Conservation (phyloP, 2,329 filamentous ascomycete genomes). For the Xylaria hypoxylon region DNA sequence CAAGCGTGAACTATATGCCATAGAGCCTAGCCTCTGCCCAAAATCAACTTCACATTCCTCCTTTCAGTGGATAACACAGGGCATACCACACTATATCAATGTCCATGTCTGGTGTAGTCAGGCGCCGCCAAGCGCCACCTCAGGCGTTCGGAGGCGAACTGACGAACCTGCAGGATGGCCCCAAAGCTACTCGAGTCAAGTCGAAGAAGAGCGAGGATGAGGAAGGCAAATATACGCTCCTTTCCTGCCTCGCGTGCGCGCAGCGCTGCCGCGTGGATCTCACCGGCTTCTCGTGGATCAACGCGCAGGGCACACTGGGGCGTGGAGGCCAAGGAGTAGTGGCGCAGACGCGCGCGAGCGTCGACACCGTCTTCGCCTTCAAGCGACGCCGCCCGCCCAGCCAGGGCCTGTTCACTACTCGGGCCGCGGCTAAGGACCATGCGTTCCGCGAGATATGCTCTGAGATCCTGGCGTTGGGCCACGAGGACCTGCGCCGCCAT, state of each 20-base stretch:
- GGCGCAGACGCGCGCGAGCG: neutral
- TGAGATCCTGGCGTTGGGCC: constrained; percentile 1
- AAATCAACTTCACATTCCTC: no score
- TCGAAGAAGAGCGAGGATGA: no score
- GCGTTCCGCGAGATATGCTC: neutral
- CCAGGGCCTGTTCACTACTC: no score
- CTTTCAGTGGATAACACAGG: no score
- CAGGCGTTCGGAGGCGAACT: no score
- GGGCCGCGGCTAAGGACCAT: neutral
- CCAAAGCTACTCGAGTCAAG: no score
- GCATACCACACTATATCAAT: no score
- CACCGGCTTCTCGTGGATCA: neutral
- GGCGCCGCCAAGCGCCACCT: no score
- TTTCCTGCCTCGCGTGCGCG: constrained; percentile 5
- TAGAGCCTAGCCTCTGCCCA: no score
- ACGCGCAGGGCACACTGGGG: neutral
- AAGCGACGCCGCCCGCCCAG: neutral
- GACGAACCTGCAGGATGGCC: no score
- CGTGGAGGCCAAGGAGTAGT: neutral
- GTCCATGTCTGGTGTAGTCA: no score
- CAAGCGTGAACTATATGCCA: no score
- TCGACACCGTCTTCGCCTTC: neutral
- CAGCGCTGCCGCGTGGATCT: neutral
- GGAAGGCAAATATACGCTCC: neutral
- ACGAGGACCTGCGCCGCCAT: neutral